phyloP scores from a whole-genome alignment of 2,329 filamentous ascomycete genomes.

The Lasiodiplodia theobromae region DNA sequence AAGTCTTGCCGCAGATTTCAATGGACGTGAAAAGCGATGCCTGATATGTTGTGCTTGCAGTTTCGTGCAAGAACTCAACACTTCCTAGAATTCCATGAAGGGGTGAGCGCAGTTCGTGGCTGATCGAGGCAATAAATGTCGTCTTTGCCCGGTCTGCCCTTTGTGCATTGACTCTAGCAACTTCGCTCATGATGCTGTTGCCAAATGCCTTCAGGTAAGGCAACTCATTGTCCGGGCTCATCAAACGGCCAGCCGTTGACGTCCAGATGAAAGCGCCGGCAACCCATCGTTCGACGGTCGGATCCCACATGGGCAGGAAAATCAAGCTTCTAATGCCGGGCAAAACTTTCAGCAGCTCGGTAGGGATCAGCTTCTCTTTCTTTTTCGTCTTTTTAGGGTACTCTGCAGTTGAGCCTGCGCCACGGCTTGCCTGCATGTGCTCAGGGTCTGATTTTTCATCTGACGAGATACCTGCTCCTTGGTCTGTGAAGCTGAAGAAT shows the following conservation, averaged over 20 bases:
- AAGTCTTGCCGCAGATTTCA: conserved; percentile 49
- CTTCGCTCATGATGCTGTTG: conserved; percentile 64
- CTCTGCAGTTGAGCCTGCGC: conserved; percentile 4
- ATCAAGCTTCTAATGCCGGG: conserved; percentile 24
- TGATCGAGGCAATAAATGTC: conserved; percentile 52
- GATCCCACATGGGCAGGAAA: conserved; percentile 29
- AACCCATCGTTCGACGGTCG: conserved; percentile 26
- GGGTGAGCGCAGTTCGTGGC: conserved; percentile 42
- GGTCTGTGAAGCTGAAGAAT: conserved; percentile 45
- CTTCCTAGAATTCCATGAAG: conserved; percentile 28
- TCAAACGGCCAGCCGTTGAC: conserved; percentile 27
- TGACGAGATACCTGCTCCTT: conserved; percentile 40
- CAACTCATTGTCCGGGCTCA: conserved; percentile 28
- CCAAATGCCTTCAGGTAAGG: conserved; percentile 38
- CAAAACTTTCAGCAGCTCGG: conserved; percentile 42
- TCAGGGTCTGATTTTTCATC: conserved; percentile 34
- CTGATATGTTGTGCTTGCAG: conserved; percentile 23
- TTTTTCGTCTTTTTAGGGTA: conserved; percentile 32
- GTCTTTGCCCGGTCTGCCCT: conserved; percentile 49
- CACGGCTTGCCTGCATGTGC: conserved; percentile 5
- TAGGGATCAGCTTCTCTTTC: conserved; percentile 42
- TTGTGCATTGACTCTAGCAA: conserved; percentile 60
- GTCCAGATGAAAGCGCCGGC: conserved; percentile 28
- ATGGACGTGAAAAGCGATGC: conserved; percentile 36
- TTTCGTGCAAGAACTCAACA: conserved; percentile 34